Percentiles rank a stretch among this genome's conserved stretches.
These are phyloP conservation scores for Zoysia matrella DNA, from an alignment of 202 grass and related monocot species.

Conservation along the genomic window DNA sequence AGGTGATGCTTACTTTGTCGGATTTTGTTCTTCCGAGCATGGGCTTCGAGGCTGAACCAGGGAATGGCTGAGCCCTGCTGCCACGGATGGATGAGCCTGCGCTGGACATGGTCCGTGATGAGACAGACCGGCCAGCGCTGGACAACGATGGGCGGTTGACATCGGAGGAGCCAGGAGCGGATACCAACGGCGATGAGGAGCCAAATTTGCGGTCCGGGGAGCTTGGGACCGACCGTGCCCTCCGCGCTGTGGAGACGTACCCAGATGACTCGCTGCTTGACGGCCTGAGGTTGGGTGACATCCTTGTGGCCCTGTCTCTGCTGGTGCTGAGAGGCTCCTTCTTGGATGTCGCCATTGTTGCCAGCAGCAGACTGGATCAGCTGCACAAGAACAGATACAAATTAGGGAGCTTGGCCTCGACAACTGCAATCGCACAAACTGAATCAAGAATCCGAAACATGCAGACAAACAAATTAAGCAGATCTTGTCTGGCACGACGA, in stretches of 20 bases:
- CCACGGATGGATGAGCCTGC: constrained; percentile 35
- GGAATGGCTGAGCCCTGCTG: constrained; percentile 30
- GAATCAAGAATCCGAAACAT: constrained; percentile 13
- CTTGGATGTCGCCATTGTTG: constrained; percentile 55
- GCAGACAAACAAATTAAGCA: not conserved
- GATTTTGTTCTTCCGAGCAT: constrained; percentile 43
- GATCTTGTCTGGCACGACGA: constrained; percentile 28
- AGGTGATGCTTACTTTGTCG: constrained; percentile 22
- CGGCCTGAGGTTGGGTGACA: constrained; percentile 46
- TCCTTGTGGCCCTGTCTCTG: constrained; percentile 40
- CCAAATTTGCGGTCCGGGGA: too few species aligned
- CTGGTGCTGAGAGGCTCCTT: constrained; percentile 37
- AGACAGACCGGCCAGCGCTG: not conserved
- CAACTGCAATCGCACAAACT: not conserved
- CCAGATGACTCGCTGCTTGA: constrained; percentile 48
- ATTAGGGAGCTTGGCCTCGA: constrained; percentile 15
- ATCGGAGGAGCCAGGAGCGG: too few species aligned
- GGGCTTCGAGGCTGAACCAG: constrained; percentile 24
- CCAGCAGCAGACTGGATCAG: not conserved
- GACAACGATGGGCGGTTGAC: too few species aligned
- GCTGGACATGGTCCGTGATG: constrained; percentile 26
- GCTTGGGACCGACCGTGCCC: too few species aligned
- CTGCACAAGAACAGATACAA: constrained; percentile 21
- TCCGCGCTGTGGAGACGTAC: not conserved
- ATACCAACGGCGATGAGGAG: too few species aligned